phyloP scores from a whole-genome alignment of 139 green algal genomes.

The Chloropicon primus region DNA sequence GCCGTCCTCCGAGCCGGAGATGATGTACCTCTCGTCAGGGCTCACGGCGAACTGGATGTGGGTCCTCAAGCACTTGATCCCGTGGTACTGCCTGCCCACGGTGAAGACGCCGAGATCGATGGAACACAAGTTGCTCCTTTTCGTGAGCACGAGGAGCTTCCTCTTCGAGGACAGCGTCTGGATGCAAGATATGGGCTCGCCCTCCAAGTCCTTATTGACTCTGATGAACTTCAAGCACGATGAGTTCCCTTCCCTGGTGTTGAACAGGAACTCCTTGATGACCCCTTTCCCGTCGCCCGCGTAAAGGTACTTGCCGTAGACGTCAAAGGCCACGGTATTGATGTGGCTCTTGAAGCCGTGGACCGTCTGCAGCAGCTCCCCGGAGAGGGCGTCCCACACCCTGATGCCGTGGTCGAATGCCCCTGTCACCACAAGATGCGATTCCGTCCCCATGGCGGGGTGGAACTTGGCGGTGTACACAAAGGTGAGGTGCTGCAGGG shows the following conservation, averaged over 20 bases:
- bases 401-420: slow-evolving; percentile 4
- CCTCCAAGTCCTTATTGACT: slow-evolving; percentile 2
- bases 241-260: neutral
- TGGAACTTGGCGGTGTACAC: slow-evolving; percentile 12
- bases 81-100: neutral
- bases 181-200: neutral
- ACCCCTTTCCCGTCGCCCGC: slow-evolving; percentile 3
- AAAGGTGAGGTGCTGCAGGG: slow-evolving; percentile 12
- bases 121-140: neutral
- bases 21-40: slow-evolving; percentile 6
- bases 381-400: slow-evolving; percentile 1
- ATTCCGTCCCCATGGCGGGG: neutral
- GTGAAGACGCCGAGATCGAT: neutral
- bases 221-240: neutral
- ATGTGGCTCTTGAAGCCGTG: neutral
- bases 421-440: slow-evolving; percentile 2
- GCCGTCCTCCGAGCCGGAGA: slow-evolving; percentile 10
- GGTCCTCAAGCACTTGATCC: neutral
- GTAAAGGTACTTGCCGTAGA: slow-evolving; percentile 5
- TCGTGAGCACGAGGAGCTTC: neutral
- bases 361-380: neutral
- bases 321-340: neutral
- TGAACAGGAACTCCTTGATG: slow-evolving; percentile 4
- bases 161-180: neutral
- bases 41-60: neutral